These are phyloP conservation scores for Gastrolobium villosum DNA, from an alignment of 306 rosid species.

Conservation along the genomic window DNA sequence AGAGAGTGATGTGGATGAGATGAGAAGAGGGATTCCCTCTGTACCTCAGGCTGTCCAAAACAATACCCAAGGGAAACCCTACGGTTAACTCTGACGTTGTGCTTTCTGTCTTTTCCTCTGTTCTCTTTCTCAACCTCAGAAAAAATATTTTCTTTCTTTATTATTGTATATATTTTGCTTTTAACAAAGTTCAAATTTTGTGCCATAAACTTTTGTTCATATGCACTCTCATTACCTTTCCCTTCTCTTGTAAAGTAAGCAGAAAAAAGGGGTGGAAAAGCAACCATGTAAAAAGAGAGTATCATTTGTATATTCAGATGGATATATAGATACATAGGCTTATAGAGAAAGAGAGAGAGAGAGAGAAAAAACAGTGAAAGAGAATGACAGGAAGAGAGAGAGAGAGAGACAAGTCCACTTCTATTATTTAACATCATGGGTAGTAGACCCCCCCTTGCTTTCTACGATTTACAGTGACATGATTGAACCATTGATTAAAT, in stretches of 20 bases:
- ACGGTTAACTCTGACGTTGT: slow-evolving; percentile 87
- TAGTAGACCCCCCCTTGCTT: slow-evolving; percentile 55
- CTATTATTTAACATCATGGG: slow-evolving; percentile 54
- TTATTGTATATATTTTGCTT: slow-evolving; percentile 34
- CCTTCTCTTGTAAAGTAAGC: slow-evolving; percentile 64
- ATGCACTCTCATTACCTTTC: slow-evolving; percentile 53
- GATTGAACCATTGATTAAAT: slow-evolving; percentile 76
- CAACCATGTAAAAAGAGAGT: slow-evolving; percentile 63
- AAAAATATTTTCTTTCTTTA: not conserved
- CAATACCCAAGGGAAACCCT: slow-evolving; percentile 73
- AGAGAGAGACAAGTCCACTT: slow-evolving; percentile 46
- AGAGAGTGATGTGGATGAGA: slow-evolving; percentile 34
- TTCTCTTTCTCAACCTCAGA: slow-evolving; percentile 57
- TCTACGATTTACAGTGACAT: slow-evolving; percentile 68
- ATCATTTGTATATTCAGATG: slow-evolving; percentile 55
- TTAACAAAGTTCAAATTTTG: slow-evolving; percentile 46
- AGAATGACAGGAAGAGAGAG: slow-evolving; percentile 6
- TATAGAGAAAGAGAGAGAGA: slow-evolving; percentile 17
- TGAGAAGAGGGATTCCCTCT: slow-evolving; percentile 58
- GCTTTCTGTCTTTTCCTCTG: slow-evolving; percentile 96
- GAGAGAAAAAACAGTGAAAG: slow-evolving; percentile 6
- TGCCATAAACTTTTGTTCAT: slow-evolving; percentile 53
- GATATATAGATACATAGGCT: slow-evolving; percentile 5
- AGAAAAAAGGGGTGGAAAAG: slow-evolving; percentile 49
- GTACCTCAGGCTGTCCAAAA: slow-evolving; percentile 52